A percentile compares a stretch with the other conserved stretches of the same genome.
These are phyloP conservation scores for Dactylellina parvicollis DNA, from an alignment of 2,329 filamentous ascomycete species.

Conservation along the genomic window DNA sequence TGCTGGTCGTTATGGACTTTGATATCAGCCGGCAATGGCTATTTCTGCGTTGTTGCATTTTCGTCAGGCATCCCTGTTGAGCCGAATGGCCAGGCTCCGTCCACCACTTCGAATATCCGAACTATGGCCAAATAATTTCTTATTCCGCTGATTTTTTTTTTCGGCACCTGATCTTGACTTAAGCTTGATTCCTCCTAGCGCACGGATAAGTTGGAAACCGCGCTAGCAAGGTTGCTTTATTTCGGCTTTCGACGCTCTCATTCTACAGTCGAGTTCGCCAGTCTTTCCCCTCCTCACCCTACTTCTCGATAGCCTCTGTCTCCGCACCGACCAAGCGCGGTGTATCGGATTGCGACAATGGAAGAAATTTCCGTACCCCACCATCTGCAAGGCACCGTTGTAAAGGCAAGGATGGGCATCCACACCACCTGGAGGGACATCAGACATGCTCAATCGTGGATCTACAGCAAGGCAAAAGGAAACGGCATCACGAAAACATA, in stretches of 20 bases:
- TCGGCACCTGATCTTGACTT: slow-evolving; percentile 35
- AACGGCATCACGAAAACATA: slow-evolving; percentile 20
- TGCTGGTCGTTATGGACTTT: slow-evolving; percentile 12
- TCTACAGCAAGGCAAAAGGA: not conserved
- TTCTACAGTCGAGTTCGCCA: not conserved
- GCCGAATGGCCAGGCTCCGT: not conserved
- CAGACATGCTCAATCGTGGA: slow-evolving; percentile 33
- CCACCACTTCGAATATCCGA: slow-evolving; percentile 45
- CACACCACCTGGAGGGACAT: slow-evolving; percentile 27
- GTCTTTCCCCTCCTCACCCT: slow-evolving; percentile 25
- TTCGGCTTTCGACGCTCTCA: not conserved
- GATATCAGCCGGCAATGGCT: slow-evolving; percentile 52
- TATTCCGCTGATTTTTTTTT: slow-evolving; percentile 2
- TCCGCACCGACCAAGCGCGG: slow-evolving; percentile 44
- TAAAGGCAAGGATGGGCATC: slow-evolving; percentile 38
- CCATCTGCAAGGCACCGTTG: slow-evolving; percentile 52
- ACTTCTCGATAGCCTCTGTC: slow-evolving; percentile 36
- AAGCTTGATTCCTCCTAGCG: slow-evolving; percentile 38
- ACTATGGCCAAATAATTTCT: slow-evolving; percentile 15
- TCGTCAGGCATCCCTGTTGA: slow-evolving; percentile 35
- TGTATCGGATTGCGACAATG: slow-evolving; percentile 49
- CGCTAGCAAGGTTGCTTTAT: slow-evolving; percentile 31
- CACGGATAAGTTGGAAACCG: slow-evolving; percentile 49
- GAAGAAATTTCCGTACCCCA: slow-evolving; percentile 54
- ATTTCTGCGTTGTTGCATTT: slow-evolving; percentile 53